phyloP scores from a whole-genome alignment of 1,284 basidiomycete genomes.

The Taiwanofungus camphoratus region DNA sequence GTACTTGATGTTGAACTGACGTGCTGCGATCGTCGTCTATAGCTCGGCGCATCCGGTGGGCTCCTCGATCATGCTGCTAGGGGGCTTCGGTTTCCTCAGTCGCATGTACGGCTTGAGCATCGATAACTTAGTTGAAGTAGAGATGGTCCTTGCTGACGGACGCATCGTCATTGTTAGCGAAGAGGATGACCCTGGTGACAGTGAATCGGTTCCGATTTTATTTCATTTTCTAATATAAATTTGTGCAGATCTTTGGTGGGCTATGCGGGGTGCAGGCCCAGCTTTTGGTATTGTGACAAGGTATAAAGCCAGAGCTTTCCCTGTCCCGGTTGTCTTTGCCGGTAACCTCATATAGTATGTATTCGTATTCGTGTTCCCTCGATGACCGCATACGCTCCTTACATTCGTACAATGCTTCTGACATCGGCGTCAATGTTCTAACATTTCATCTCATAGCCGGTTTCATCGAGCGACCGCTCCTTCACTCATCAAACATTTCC shows the following conservation, averaged over 20 bases:
- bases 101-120: constrained; percentile 80
- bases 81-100: constrained; percentile 86
- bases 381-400: constrained; percentile 2
- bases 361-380: constrained; percentile 3
- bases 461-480: constrained; percentile 81
- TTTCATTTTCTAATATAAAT: not conserved
- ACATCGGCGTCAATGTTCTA: constrained; percentile 3
- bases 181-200: constrained; percentile 62
- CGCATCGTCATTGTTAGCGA: constrained; percentile 67
- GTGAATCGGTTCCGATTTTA: constrained; percentile 12
- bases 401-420: no score
- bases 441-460: constrained; percentile 45
- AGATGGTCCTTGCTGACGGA: constrained; percentile 80
- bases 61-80: constrained; percentile 79
- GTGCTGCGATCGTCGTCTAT: constrained; percentile 1
- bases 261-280: constrained; percentile 79
- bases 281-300: constrained; percentile 83
- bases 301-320: constrained; percentile 82
- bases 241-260: constrained; percentile 82
- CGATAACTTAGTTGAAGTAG: constrained; percentile 81
- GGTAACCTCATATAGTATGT: constrained; percentile 83
- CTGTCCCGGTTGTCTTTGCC: constrained; percentile 83
- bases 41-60: constrained; percentile 75
- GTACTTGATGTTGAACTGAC: constrained; percentile 2
- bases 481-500: constrained; percentile 85